A percentile compares a stretch with the other conserved stretches of the same genome.
phyloP scores from a whole-genome alignment of 768 basidiomycete species.

The Lentinula detonsa region DNA sequence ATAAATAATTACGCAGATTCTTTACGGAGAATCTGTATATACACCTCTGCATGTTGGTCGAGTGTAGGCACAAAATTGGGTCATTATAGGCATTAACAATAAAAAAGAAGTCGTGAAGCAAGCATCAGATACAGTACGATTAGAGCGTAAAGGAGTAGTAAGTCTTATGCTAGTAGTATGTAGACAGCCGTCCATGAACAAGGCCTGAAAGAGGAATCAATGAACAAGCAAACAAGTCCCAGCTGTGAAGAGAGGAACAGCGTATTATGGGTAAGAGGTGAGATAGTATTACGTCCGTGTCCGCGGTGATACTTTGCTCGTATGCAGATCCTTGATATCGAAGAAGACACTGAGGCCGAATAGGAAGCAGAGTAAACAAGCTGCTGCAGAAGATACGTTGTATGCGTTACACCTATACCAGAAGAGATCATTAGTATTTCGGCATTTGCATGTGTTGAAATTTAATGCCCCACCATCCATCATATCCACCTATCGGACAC shows the following conservation, averaged over 20 bases:
- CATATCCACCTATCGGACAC: conserved; percentile 56
- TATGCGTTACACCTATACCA: conserved; percentile 61
- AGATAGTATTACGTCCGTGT: conserved; percentile 33
- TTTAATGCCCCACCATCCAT: conserved; percentile 47
- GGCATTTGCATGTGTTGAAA: neutral
- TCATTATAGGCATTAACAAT: conserved; percentile 5
- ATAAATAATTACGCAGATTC: no score
- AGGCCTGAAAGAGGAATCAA: neutral
- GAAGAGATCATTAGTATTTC: conserved; percentile 4
- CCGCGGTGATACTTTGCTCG: conserved; percentile 58
- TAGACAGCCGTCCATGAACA: no score
- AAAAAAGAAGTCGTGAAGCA: conserved; percentile 2
- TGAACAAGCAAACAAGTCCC: neutral
- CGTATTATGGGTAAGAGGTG: neutral
- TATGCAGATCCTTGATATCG: conserved; percentile 58
- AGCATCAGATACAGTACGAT: neutral
- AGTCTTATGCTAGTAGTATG: no score
- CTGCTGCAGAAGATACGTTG: conserved; percentile 57
- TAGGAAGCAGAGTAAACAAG: conserved; percentile 49
- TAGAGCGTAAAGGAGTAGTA: neutral
- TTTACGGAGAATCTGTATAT: no score
- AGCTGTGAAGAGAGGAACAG: neutral
- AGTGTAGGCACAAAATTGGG: neutral
- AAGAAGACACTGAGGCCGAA: conserved; percentile 58
- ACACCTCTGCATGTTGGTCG: no score